phyloP scores from a whole-genome alignment of 257 asterid genomes.

The Ajuga chamaepitys region DNA sequence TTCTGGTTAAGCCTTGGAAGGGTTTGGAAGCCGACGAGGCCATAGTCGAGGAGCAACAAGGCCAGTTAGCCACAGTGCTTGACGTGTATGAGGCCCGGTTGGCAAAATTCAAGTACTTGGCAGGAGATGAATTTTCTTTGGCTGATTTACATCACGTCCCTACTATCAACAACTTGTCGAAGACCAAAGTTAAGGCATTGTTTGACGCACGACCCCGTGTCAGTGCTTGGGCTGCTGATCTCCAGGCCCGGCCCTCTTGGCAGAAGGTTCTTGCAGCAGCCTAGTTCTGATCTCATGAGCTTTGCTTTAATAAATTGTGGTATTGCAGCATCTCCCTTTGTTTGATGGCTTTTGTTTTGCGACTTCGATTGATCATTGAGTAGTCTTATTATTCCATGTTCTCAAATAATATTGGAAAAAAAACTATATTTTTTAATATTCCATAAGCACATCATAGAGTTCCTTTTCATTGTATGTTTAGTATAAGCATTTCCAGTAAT shows the following conservation, averaged over 20 bases:
- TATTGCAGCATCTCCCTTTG: too few species aligned
- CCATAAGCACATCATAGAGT: too few species aligned
- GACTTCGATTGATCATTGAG: too few species aligned
- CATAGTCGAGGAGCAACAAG: constrained; percentile 13
- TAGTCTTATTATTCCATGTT: too few species aligned
- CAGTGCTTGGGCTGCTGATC: constrained; percentile 30
- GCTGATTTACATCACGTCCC: constrained; percentile 59
- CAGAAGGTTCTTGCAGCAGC: constrained; percentile 23
- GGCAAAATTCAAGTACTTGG: constrained; percentile 36
- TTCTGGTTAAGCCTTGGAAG: constrained; percentile 24
- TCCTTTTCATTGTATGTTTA: too few species aligned
- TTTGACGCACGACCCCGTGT: constrained; percentile 38
- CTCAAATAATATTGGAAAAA: too few species aligned
- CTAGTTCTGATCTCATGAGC: constrained; percentile 11
- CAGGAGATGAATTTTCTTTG: constrained; percentile 29
- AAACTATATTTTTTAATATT: too few species aligned
- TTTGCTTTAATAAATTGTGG: too few species aligned
- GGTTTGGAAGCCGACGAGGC: constrained; percentile 22
- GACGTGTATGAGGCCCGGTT: constrained; percentile 51
- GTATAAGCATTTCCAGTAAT: too few species aligned
- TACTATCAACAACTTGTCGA: constrained; percentile 22
- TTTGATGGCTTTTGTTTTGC: too few species aligned
- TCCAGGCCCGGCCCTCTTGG: constrained; percentile 51
- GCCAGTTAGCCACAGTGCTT: constrained; percentile 25
- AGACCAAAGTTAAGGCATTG: constrained; percentile 33